Base-by-base conservation (phyloP, 805 yeast genomes). In the Wickerhamomyces queroliae region DNA sequence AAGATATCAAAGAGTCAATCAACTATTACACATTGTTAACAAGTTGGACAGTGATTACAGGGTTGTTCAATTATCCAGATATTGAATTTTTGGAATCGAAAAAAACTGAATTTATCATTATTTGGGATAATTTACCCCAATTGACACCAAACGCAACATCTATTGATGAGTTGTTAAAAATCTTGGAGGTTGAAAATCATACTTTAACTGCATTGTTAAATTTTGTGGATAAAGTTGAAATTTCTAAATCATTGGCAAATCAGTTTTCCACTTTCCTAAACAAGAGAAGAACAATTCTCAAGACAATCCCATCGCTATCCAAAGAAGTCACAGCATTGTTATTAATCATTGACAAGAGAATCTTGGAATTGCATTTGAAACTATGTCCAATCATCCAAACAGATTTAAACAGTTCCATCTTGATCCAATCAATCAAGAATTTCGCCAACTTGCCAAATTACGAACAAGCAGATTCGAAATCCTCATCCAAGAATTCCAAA, bases 21-120 rank as follows among this genome's bases (percentile, higher is more conserved):
- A 39, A 66, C 43, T 53, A 63, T 55, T 53, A 61, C 47, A 56
- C 68, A 48, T 53, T 65, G 28, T 36, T 73, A 35, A 56, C 73
- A 32, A 60, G 86, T 30, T 84, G 93, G 91, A 68, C 75, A 13
- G 50, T 81, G 19, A 51, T 84, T 18, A 65, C 70, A 43, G 91
- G 91, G 3, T 56, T 83, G 4, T 74, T 83, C 69, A 73, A 78
- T 36, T 73, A 76, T 50, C 52, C 61, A 0, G 83, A 82, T 27
- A 69, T 70, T 13, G 61, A 66, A 19, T 73, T 76, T 40, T 63
- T 84, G 27, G 63, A 69, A 37, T 64, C 76, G 40, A 81, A 80
- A 46, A 61, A 72, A 12, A 69, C 78, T 3, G 87, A 80, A 47
- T 64, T 84, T 36, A 58, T 83, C 34, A 56, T 67, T 9, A 64